Evolutionary conservation across 352 stramenopile species (phyloP).

Genomic region (Phytopythium mirpurense): DNA sequence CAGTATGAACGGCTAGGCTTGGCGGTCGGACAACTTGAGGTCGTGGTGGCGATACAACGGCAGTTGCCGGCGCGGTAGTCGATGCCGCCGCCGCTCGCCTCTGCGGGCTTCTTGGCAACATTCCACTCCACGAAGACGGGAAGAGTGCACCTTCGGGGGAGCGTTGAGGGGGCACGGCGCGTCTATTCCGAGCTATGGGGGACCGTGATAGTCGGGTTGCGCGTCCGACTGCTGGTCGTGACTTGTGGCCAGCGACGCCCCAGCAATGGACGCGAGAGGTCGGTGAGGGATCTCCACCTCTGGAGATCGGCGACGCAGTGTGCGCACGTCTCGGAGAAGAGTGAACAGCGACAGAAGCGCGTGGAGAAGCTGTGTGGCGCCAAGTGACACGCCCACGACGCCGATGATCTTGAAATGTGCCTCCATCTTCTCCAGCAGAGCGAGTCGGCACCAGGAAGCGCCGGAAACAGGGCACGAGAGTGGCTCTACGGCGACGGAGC

Average conservation of each 20-base stretch:
- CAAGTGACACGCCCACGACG: conserved; percentile 36
- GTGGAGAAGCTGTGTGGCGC: conserved; percentile 37
- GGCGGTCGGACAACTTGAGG: not conserved
- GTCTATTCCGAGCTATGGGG: conserved; percentile 3
- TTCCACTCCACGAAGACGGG: too few species aligned
- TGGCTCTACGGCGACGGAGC: not conserved
- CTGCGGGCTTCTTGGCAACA: conserved; percentile 1
- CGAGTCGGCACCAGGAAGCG: conserved; percentile 37
- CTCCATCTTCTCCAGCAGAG: conserved; percentile 38
- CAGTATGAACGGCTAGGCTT: too few species aligned
- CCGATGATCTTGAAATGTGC: conserved; percentile 45
- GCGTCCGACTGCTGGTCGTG: not conserved
- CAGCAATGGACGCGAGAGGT: conserved; percentile 18
- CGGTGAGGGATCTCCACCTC: conserved; percentile 26
- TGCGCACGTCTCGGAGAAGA: conserved; percentile 52
- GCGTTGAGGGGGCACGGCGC: conserved; percentile 2
- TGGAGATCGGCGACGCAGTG: conserved; percentile 29
- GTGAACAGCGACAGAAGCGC: conserved; percentile 48
- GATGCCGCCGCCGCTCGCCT: not conserved
- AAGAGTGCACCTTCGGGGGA: too few species aligned
- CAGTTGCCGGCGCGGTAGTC: not conserved
- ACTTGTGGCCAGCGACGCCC: not conserved
- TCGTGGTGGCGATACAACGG: not conserved
- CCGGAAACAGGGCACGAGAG: conserved; percentile 30
- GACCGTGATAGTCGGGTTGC: not conserved